Base-by-base conservation (phyloP, 768 basidiomycete genomes). In the Suillus placidus region DNA sequence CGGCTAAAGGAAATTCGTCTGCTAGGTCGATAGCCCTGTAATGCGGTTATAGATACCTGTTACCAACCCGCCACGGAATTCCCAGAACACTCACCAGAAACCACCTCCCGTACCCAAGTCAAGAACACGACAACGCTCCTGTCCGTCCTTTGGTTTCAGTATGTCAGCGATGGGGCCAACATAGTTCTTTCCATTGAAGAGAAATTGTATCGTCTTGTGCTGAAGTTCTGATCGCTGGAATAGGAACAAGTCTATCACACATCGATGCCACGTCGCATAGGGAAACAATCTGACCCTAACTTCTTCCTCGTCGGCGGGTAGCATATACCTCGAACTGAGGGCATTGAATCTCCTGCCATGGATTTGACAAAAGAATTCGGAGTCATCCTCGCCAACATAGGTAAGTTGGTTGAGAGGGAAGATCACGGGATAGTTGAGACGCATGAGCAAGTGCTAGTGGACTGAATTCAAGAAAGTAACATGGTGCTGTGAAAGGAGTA, bases 81-180 rank as follows among this genome's bases (percentile, higher is more conserved):
- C 23, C 54, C 62, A 62, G 30, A 58, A 64, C 34, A 66, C 79
- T 66, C 65, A 88, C 89, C 89, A 91, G 42, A 77, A 74, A 6
- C 90, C 89, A 4, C 82, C 83, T 30, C 89, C 89, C 2, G 89
- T 91, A 20, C 89, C 89, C 66, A 91, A 79, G 77, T 91, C 89
- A 58, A 91, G 84, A 51, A 91, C 83, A 58, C 75, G 76, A 64
- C 73, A 72, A 38, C 72, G 72, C 34, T 78, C 76, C 9, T 70
- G 71, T 4, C 74, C 77, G 57, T 67, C 74, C 60, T 61, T 75
- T 61, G 69, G 73, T 81, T 66, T 82, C 3, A 91, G 80, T 26
- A 82, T 83, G 61, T 86, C 82, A 60, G 81, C 82, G 6, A 90
- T 81, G 32, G 90, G 90, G 6, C 90, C 90, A 23, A 89, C 79